Percentiles rank a stretch among this genome's conserved stretches.
Conservation (phyloP, 129 eudicot species). For the Chrysanthemum makinoi region DNA sequence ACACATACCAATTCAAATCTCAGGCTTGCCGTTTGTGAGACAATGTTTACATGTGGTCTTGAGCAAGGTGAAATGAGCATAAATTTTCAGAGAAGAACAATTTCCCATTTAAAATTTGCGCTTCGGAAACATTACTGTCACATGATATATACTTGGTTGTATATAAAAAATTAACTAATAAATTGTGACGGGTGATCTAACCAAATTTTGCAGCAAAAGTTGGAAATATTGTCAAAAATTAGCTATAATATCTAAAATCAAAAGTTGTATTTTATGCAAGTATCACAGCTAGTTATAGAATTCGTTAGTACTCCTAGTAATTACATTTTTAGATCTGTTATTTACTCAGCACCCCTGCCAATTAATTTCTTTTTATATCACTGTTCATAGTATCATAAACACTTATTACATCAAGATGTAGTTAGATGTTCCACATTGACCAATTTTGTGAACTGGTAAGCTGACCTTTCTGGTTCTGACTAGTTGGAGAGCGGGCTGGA, state of each 20-base stretch:
- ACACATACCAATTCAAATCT: neutral
- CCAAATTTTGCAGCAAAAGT: neutral
- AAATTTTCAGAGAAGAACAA: neutral
- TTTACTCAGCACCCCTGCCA: neutral
- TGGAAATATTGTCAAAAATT: neutral
- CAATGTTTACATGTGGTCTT: neutral
- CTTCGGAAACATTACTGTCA: neutral
- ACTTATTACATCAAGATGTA: too few relatives aligned
- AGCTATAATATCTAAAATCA: neutral
- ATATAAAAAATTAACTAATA: neutral
- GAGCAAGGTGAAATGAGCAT: neutral
- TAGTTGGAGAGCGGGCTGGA: conserved; percentile 10
- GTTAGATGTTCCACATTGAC: neutral
- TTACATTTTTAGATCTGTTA: neutral
- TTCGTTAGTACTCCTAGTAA: too few relatives aligned
- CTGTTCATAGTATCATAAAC: too few relatives aligned
- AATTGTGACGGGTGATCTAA: neutral
- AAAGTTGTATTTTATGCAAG: too few relatives aligned
- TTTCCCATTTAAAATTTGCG: neutral
- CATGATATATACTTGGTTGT: neutral
- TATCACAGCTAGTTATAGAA: too few relatives aligned
- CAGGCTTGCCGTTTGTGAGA: neutral
- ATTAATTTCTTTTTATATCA: too few relatives aligned
- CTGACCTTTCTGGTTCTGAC: conserved; percentile 24
- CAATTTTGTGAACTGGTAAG: neutral